Evolutionary conservation across 2,329 filamentous ascomycete genomes (phyloP), one percentile per base, ranked within the genome.

Genomic region (Xylaria sp.): DNA sequence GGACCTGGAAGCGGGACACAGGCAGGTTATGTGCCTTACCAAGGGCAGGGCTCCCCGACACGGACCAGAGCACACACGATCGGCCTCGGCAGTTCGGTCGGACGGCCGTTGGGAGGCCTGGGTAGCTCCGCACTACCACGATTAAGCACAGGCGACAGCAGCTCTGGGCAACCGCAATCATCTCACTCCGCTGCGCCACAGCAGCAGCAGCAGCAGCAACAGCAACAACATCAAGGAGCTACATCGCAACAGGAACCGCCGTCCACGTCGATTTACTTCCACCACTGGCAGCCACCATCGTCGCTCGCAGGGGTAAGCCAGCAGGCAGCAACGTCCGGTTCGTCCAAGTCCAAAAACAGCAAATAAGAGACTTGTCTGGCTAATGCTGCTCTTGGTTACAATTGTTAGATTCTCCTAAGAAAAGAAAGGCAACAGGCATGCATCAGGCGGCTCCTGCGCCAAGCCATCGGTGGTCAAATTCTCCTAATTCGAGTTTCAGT

Each of bases 201-300:
- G 23, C 23, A 30, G 23, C 82, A 79, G 23, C 82, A 79, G 68
- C 82, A 76, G 42, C 81, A 84, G 55, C 48, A 50, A 23, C 55
- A 16, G 9, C 55, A 56, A 48, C 57, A 56, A 68, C 82, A 76
- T 46, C 81, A 84, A 57, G 75, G 78, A 6, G 75, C 79, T 46
- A 72, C 75, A 51, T 80, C 82, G 60, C 84, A 86, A 67, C 82
- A 88, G 66, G 84, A 86, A 52, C 75, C 83, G 50, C 79, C 87
- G 64, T 90, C 89, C 47, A 86, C 88, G 0, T 89, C 87, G 19
- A 89, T 96, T 52, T 94, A 91, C 74, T 96, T 96, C 72, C 91
- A 96, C 71, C 91, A 96, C 72, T 96, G 92, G 91, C 89, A 93
- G 61, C 92, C 92, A 51, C 92, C 92, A 11, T 83, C 80, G 19